These are phyloP conservation scores for Soucietia sequanensis DNA, from an alignment of 805 yeast genomes.

Conservation along the genomic window DNA sequence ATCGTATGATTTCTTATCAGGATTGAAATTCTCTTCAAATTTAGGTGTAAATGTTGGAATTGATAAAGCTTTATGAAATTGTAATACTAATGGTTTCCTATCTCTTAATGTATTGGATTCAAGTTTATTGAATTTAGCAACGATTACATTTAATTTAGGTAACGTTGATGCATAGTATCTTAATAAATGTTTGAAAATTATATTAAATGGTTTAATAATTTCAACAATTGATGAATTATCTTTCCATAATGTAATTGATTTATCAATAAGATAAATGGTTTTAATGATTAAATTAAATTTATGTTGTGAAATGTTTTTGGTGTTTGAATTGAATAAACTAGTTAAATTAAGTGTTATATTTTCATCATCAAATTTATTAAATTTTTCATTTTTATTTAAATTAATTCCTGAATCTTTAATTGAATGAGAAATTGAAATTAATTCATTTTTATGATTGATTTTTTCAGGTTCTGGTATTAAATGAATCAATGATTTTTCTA, in stretches of 20 bases:
- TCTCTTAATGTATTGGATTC: constrained; percentile 27
- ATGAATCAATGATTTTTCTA: constrained; percentile 49
- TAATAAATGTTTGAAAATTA: constrained; percentile 40
- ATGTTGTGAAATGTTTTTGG: constrained; percentile 13
- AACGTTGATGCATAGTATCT: constrained; percentile 30
- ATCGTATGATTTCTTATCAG: constrained; percentile 90
- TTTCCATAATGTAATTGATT: constrained; percentile 49
- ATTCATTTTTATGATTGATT: constrained; percentile 2
- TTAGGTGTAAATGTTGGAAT: constrained; percentile 85
- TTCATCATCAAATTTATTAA: constrained; percentile 4
- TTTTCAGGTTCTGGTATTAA: constrained; percentile 41
- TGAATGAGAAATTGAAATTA: constrained; percentile 10
- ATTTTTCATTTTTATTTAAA: constrained; percentile 15
- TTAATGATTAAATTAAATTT: constrained; percentile 33
- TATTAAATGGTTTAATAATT: constrained; percentile 47
- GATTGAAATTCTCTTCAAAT: constrained; percentile 94
- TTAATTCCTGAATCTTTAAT: constrained; percentile 11
- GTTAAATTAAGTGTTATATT: constrained; percentile 5
- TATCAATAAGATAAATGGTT: constrained; percentile 30
- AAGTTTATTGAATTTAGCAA: constrained; percentile 49
- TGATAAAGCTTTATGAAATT: constrained; percentile 79
- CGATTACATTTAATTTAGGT: constrained; percentile 31
- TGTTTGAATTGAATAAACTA: constrained; percentile 10
- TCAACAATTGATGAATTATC: constrained; percentile 63
- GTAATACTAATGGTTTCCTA: constrained; percentile 69